Percentiles rank a stretch among this genome's conserved stretches.
Evolutionary conservation across 331 rosid genomes (phyloP).

Genomic region (Rhamnella rubrinervis): DNA sequence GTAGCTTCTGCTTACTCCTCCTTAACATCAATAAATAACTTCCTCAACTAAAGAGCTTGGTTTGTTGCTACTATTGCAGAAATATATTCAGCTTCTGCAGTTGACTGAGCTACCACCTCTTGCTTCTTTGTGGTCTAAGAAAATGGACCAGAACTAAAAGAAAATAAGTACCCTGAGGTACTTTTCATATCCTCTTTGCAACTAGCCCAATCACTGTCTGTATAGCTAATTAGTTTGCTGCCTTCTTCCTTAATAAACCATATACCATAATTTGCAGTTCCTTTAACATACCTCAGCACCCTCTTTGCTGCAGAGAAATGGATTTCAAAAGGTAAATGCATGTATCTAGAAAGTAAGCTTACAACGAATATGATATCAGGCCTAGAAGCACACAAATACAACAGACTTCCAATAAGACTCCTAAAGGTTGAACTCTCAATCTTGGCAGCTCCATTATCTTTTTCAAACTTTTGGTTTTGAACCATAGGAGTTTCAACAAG

Average conservation of each 20-base stretch:
- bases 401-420: neutral
- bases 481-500: neutral
- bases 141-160: neutral
- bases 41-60: too few relatives aligned
- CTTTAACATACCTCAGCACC: neutral
- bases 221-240: neutral
- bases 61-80: too few relatives aligned
- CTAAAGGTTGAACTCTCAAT: neutral
- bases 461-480: neutral
- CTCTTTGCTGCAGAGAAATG: neutral
- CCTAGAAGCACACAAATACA: neutral
- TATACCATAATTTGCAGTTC: neutral
- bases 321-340: neutral
- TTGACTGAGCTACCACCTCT: too few relatives aligned
- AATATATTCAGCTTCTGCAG: too few relatives aligned
- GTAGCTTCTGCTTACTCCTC: too few relatives aligned
- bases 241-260: too few relatives aligned
- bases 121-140: neutral
- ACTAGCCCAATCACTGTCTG: neutral
- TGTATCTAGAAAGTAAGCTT: neutral
- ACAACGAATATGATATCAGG: neutral
- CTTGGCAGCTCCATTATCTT: neutral
- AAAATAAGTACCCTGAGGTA: neutral
- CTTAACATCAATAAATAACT: too few relatives aligned
- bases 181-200: neutral